Base-by-base conservation (phyloP, 2,329 filamentous ascomycete genomes). In the Botrytis elliptica region DNA sequence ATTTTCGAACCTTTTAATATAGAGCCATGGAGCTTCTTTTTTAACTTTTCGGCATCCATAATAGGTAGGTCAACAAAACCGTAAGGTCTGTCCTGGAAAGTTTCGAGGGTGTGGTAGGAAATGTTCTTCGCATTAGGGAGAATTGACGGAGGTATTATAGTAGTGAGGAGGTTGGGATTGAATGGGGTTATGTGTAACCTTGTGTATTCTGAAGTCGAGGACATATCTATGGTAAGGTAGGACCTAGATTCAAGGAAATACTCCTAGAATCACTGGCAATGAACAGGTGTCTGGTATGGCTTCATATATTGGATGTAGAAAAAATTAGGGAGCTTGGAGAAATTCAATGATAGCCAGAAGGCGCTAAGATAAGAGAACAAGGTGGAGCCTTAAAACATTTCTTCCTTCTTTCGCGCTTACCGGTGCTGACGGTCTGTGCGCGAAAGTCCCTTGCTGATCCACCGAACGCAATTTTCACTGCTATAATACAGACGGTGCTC, bases 101-200 rank as follows among this genome's bases (percentile, higher is more conserved):
- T 95, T 80, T 94, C 89, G 77, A 98, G 84, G 8, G 86, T 86
- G 83, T 98, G 95, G 83, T 92, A 98, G n/a, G 95, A 97, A 70
- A 98, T 88, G 81, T 94, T 93, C 75, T 90, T 89, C 33, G 93
- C 93, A 64, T 85, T 85, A 22, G 89, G 86, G 52, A 90, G 88
- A 22, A 93, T 81, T 0, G 91, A 88, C 0, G 91, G 85, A 36
- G 93, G 90, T 66, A 99, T 83, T 74, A 97, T 88, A 67, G 91
- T 86, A 73, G 88, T 87, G 73, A 96, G 85, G 29, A 98, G 88
- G 12, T 91, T 89, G 57, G 91, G 85, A 79, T 91, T 94, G 78
- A 99, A 88, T 66, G 96, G 96, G 25, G 93, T 92, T 79, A 99
- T 96, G 84, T 99, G 94, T 71, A 99, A 88, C 78, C 94, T 89